These are phyloP conservation scores for Gillenia trifoliata DNA, from an alignment of 306 rosid species.

Conservation along the genomic window DNA sequence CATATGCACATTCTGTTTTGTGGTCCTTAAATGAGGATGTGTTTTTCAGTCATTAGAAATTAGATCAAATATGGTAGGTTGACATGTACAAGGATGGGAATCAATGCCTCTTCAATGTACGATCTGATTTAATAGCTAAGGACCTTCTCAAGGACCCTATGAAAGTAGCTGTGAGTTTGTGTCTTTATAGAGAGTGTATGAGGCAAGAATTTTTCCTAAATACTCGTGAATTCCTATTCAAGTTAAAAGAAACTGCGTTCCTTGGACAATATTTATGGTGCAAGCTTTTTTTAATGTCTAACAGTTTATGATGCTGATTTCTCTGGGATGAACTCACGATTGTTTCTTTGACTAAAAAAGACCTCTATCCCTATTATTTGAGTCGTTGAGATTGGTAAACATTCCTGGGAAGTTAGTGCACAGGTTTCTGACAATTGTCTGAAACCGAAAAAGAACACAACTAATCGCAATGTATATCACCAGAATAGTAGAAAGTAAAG, in stretches of 20 bases:
- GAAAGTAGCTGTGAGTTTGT: neutral
- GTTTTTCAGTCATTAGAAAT: neutral
- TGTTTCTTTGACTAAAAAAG: neutral
- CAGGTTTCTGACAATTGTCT: neutral
- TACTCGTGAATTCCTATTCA: neutral
- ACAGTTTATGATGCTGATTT: neutral
- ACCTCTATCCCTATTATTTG: neutral
- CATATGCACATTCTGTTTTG: neutral
- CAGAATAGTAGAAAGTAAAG: neutral
- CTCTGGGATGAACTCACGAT: neutral
- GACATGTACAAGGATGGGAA: neutral
- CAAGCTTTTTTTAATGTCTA: neutral
- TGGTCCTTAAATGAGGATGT: neutral
- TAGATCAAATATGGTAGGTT: neutral
- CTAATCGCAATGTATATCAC: neutral
- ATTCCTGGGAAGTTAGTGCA: no score
- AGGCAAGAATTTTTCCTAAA: neutral
- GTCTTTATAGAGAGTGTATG: neutral
- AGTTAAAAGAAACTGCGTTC: neutral
- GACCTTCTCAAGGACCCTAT: neutral
- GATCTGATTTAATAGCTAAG: neutral
- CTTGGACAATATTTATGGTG: neutral
- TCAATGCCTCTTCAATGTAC: neutral
- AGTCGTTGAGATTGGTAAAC: neutral
- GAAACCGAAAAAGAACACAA: neutral